A percentile compares a stretch with the other conserved stretches of the same genome.
Evolutionary conservation across 768 basidiomycete species (phyloP).

Genomic region (Serpula lacrymans): DNA sequence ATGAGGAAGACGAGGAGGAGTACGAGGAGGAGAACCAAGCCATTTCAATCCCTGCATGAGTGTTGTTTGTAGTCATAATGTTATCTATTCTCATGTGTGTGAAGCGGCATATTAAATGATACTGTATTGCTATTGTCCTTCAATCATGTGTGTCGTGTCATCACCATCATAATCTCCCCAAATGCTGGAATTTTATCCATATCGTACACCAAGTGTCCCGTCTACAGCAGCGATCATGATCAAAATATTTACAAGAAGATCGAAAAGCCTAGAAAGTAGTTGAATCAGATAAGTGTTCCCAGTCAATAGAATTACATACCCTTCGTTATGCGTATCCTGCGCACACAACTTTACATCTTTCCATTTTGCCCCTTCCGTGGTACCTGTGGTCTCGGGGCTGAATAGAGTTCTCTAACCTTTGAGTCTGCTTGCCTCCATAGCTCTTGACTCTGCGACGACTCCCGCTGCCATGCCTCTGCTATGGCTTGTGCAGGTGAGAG

Average conservation of each 20-base stretch:
- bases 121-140: too few species aligned
- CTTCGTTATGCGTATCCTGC: too few species aligned
- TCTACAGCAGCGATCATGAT: too few species aligned
- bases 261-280: too few species aligned
- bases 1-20: conserved; percentile 42
- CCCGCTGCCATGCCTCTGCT: conserved; percentile 64
- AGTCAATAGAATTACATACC: too few species aligned
- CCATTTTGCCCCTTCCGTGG: conserved; percentile 37
- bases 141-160: conserved; percentile 2
- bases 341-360: conserved; percentile 53
- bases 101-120: conserved; percentile 23
- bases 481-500: conserved; percentile 60
- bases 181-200: too few species aligned
- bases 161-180: conserved; percentile 17
- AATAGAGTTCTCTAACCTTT: conserved; percentile 45
- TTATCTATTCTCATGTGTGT: conserved; percentile 18
- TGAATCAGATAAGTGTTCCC: too few species aligned
- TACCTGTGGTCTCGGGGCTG: conserved; percentile 30
- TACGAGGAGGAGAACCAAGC: conserved; percentile 33
- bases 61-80: conserved; percentile 2
- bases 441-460: conserved; percentile 56
- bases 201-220: too few species aligned
- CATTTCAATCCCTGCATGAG: conserved; percentile 4
- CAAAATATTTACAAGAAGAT: too few species aligned
- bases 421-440: conserved; percentile 58